Evolutionary conservation across 306 rosid species (phyloP), one percentile per base, ranked within the genome.

Genomic region (Fagus crenata): DNA sequence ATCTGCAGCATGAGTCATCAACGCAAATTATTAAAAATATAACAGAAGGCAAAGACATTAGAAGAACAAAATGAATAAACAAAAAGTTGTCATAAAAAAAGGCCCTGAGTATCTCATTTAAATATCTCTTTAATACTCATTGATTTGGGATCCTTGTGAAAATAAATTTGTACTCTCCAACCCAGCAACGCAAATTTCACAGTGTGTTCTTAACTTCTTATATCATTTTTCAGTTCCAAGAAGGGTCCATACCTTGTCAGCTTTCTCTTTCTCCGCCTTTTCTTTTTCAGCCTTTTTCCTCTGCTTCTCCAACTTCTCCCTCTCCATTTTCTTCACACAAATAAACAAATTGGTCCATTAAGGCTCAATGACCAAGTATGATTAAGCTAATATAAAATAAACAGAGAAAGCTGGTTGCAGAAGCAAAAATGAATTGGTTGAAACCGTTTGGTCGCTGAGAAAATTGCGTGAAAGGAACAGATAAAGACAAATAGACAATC

Each of bases 311-410:
- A 22, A 61, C 82, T 36, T 91, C 43, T 93, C 98, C 84, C 89
- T 87, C 85, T 93, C 98, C 96, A 88, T 87, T 91, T 87, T 91
- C 98, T 93, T 55, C 64, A 78, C 28, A 56, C 42, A 77, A 73
- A 64, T 17, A 77, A 39, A 61, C 31, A n/a, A 0, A 61, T 11
- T 32, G 32, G 67, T 60, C 13, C 1, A 32, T 32, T 32, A 60
- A 60, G 8, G 17, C 39, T 60, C 64, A 56, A 6, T 11, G 18
- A 56, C 11, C 11, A 60, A 60, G 67, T 5, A 53, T 53, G 51
- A 41, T 6, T 33, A 55, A 67, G 67, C n/a, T 28, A 58, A 39
- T 22, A 22, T 22, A 22, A 22, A 22, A 53, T 12, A 17, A 46
- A 7, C 43, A 63, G 31, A 2, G 49, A 64, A 22, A 22, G 73